Evolutionary conservation across 805 yeast species (phyloP), one percentile per base, ranked within the genome.

Genomic region (Spathaspora hagerdaliae): DNA sequence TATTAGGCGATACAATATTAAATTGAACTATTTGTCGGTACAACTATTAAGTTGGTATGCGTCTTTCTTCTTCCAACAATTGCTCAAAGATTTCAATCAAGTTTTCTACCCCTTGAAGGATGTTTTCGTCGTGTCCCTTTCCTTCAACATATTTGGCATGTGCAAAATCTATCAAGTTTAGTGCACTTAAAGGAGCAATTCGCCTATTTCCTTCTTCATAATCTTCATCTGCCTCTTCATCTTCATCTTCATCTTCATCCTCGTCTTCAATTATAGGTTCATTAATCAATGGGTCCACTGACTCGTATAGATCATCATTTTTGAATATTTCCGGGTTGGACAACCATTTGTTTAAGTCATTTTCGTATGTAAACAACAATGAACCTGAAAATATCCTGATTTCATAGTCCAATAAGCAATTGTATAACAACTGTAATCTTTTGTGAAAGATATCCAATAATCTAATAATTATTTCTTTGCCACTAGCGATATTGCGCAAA

Each of bases 121-220:
- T 66, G 57, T 87, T 85, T 39, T 79, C 86, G 61, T 90, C 97
- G 14, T 77, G 77, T 0, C 90, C 89, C 46, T 74, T 47, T 0
- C 85, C 87, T 0, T 82, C 81, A 0, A 76, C 73, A 47, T 77
- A 65, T 49, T 69, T 77, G 0, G 97, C 79, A 60, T 94, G 98
- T 1, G 97, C 97, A 70, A 94, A 90, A 63, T 94, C 99, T 6
- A 94, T 89, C 41, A 91, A 56, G 34, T 81, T 75, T 43, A 89
- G 65, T 6, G 78, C 65, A 49, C 91, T 83, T 41, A 87, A 59
- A 0, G 75, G 69, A 1, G 39, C 26, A 19, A 19, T 19, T 19
- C 24, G 24, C 24, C 24, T 19, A 2, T 19, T 19, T 19, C 24
- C 24, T 11, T 63, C 64, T 2, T 59, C 56, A 49, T 80, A 83